Evolutionary conservation across 2,329 filamentous ascomycete genomes (phyloP).

Genomic region (Moelleriella libera): DNA sequence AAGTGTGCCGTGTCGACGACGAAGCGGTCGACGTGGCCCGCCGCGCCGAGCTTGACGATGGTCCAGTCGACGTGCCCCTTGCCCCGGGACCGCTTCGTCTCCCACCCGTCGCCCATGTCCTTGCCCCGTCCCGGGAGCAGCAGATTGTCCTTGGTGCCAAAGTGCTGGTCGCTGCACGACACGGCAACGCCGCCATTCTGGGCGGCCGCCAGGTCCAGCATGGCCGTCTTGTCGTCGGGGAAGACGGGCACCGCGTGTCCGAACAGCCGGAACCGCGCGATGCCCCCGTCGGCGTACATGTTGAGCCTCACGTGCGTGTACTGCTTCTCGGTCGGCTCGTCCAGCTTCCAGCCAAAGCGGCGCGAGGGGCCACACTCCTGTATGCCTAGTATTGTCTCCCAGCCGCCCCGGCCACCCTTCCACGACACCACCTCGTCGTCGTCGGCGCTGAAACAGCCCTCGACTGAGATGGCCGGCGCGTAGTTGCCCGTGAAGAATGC

Average conservation of each 20-base stretch:
- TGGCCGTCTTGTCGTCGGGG: conserved; percentile 46
- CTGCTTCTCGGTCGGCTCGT: conserved; percentile 42
- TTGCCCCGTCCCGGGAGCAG: conserved; percentile 65
- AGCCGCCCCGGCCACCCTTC: conserved; percentile 43
- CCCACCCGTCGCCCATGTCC: conserved; percentile 85
- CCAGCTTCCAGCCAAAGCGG: conserved; percentile 59
- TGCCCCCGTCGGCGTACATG: conserved; percentile 79
- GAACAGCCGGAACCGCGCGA: conserved; percentile 66
- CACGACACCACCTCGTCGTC: conserved; percentile 51
- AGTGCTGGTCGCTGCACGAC: conserved; percentile 71
- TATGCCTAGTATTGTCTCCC: conserved; percentile 57
- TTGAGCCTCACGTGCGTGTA: conserved; percentile 71
- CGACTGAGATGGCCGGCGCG: conserved; percentile 63
- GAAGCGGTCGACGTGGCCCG: conserved; percentile 49
- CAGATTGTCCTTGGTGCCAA: conserved; percentile 67
- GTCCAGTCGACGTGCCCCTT: conserved; percentile 67
- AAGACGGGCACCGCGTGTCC: conserved; percentile 66
- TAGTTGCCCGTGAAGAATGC: conserved; percentile 74
- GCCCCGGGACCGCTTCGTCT: conserved; percentile 61
- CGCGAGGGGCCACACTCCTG: conserved; percentile 63
- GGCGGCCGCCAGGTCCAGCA: conserved; percentile 65
- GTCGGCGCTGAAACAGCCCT: conserved; percentile 54
- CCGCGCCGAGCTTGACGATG: conserved; percentile 58
- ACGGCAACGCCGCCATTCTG: conserved; percentile 67
- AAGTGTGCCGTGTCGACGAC: conserved; percentile 75